These are phyloP conservation scores for Cucurbita ficifolia DNA, from an alignment of 306 rosid species.

Conservation along the genomic window DNA sequence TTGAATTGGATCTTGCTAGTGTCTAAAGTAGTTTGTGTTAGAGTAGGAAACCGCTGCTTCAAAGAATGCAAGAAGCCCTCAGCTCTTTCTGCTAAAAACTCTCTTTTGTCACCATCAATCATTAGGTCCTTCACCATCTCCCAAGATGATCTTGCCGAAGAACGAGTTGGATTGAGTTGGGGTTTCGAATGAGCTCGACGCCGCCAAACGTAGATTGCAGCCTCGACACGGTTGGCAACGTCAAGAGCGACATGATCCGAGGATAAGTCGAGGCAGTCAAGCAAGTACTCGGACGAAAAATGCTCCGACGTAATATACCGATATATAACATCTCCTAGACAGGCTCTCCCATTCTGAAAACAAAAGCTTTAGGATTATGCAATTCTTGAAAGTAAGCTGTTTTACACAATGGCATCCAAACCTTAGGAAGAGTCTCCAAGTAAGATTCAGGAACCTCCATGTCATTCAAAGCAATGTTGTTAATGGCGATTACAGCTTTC, in stretches of 20 bases:
- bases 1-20: conserved; percentile 88
- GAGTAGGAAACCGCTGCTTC: conserved; percentile 78
- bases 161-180: conserved; percentile 38
- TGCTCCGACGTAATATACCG: conserved; percentile 80
- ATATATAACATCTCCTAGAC: conserved; percentile 74
- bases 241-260: conserved; percentile 90
- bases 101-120: conserved; percentile 81
- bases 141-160: conserved; percentile 85
- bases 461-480: conserved; percentile 54
- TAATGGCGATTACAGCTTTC: conserved; percentile 84
- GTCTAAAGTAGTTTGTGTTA: conserved; percentile 76
- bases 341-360: conserved; percentile 66
- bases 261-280: conserved; percentile 83
- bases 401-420: conserved; percentile 5
- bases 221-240: conserved; percentile 82
- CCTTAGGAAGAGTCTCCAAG: conserved; percentile 79
- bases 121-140: conserved; percentile 77
- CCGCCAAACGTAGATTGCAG: conserved; percentile 77
- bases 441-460: conserved; percentile 90
- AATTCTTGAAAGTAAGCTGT: not conserved
- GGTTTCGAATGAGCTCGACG: conserved; percentile 51
- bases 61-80: conserved; percentile 50
- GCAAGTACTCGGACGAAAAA: conserved; percentile 61
- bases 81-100: conserved; percentile 74
- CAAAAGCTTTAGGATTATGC: not conserved